phyloP scores from a whole-genome alignment of 2,329 filamentous ascomycete genomes.

The Coniochaeta sp. region DNA sequence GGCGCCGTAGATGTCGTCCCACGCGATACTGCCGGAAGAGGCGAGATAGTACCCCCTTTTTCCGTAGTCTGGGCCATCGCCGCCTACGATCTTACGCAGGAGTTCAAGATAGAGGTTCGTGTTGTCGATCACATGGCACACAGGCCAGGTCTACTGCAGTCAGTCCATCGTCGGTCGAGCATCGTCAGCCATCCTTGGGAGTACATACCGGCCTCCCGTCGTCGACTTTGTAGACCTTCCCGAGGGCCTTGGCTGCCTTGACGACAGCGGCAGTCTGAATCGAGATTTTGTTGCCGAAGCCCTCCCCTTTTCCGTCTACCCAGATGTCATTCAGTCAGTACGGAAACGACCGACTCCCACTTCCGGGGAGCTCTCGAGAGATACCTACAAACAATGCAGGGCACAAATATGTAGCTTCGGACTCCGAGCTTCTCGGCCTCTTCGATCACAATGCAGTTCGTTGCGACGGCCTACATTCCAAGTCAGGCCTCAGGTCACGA shows the following conservation, averaged over 20 bases:
- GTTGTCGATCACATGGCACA: constrained; percentile 43
- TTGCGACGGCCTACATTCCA: constrained; percentile 25
- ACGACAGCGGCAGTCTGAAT: constrained; percentile 44
- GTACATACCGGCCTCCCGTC: constrained; percentile 23
- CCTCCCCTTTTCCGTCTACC: constrained; percentile 34
- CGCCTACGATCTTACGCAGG: constrained; percentile 33
- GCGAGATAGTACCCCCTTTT: constrained; percentile 44
- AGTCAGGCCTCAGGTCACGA: not conserved
- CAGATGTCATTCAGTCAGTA: not conserved
- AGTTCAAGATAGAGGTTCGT: constrained; percentile 36
- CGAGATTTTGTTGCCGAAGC: constrained; percentile 42
- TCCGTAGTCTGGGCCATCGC: constrained; percentile 27
- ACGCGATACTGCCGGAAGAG: constrained; percentile 37
- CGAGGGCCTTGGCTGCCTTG: constrained; percentile 30
- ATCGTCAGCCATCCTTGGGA: not conserved
- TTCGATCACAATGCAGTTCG: constrained; percentile 36
- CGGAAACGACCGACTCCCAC: too few relatives aligned
- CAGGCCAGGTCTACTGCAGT: constrained; percentile 37
- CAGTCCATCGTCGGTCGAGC: too few relatives aligned
- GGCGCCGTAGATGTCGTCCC: constrained; percentile 41
- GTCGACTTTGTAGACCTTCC: constrained; percentile 35
- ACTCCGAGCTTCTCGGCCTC: constrained; percentile 32
- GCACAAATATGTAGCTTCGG: constrained; percentile 42
- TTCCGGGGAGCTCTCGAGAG: constrained; percentile 5
- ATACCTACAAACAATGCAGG: constrained; percentile 42